phyloP scores from a whole-genome alignment of 139 green algal genomes.

The Edaphochlamys debaryana region DNA sequence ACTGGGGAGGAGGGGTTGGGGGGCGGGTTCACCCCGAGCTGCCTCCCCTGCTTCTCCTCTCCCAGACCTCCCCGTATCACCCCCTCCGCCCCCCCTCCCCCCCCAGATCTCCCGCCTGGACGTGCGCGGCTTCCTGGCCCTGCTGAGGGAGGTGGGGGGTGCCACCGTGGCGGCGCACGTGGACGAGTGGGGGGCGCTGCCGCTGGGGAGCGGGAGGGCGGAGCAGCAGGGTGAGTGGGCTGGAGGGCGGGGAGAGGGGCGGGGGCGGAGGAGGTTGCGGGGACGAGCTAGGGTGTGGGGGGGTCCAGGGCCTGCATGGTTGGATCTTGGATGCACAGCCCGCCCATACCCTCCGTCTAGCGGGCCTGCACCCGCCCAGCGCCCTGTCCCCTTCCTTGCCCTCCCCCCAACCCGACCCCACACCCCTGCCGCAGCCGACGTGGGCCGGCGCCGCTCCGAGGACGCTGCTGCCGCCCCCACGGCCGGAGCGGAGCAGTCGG shows the following conservation, averaged over 20 bases:
- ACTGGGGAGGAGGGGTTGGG: too few relatives aligned
- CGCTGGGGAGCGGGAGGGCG: background rate
- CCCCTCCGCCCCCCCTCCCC: background rate
- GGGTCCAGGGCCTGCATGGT: background rate
- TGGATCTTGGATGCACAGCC: too few relatives aligned
- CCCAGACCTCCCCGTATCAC: background rate
- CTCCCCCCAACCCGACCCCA: too few relatives aligned
- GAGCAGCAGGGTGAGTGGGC: background rate
- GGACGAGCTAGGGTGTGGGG: background rate
- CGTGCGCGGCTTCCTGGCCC: conserved; percentile 14
- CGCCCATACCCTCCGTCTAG: too few relatives aligned
- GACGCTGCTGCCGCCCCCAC: too few relatives aligned
- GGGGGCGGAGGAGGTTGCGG: background rate
- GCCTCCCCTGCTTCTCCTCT: background rate
- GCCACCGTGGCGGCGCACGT: conserved; percentile 3
- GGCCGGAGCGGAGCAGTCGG: too few relatives aligned
- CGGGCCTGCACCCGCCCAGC: too few relatives aligned
- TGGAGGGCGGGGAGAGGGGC: background rate
- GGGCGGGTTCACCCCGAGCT: too few relatives aligned
- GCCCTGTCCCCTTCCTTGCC: too few relatives aligned
- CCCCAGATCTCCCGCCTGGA: conserved; percentile 18
- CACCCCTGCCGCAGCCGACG: too few relatives aligned
- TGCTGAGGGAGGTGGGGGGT: conserved; percentile 24
- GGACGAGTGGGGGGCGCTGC: conserved; percentile 15
- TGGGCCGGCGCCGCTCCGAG: too few relatives aligned